Evolutionary conservation across 2,329 filamentous ascomycete genomes (phyloP), one percentile per base, ranked within the genome.

Genomic region (Aspergillus sp.): DNA sequence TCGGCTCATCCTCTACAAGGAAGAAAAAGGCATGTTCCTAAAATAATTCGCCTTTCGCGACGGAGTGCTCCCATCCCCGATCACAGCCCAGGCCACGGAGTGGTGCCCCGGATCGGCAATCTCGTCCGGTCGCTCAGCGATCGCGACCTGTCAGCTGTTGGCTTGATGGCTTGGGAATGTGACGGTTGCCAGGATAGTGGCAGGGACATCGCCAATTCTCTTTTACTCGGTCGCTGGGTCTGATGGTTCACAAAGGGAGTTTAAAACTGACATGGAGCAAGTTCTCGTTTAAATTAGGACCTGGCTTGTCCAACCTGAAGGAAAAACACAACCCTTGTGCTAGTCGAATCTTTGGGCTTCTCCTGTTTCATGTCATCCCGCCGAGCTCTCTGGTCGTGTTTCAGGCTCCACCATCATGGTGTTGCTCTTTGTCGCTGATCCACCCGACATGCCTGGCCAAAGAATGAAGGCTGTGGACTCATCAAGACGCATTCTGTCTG

Each of bases 311-410:
- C 10, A 36, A 21, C 41, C 3, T 27, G 50, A 38, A 53, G 17
- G 27, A 19, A 38, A 32, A 27, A 38, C 15, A 13, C 11, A n/a
- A 25, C 19, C 19, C 32, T n/a, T 23, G 23, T 21, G 47, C 19
- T 39, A 17, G 42, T 27, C 51, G 27, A 41, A 44, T 50, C 50
- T 41, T 47, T 51, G 52, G 47, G 44, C 27, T 21, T 61, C 63
- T 60, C 63, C 61, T 65, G 64, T 66, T 65, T 66, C 64, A 66
- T 41, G 21, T 41, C 50, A 15, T 23, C 39, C 42, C 55, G 32
- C 52, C 44, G 32, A 52, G 48, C 57, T 55, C 49, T 48, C 54
- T 59, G 44, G 54, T 59, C 59, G 54, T 41, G 63, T 65, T 66
- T 65, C 63, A 65, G 56, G 49, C 44, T 23, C 39, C 41, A 48